These are phyloP conservation scores for Tanozyma kutaoensis DNA, from an alignment of 805 yeast species.

Conservation along the genomic window DNA sequence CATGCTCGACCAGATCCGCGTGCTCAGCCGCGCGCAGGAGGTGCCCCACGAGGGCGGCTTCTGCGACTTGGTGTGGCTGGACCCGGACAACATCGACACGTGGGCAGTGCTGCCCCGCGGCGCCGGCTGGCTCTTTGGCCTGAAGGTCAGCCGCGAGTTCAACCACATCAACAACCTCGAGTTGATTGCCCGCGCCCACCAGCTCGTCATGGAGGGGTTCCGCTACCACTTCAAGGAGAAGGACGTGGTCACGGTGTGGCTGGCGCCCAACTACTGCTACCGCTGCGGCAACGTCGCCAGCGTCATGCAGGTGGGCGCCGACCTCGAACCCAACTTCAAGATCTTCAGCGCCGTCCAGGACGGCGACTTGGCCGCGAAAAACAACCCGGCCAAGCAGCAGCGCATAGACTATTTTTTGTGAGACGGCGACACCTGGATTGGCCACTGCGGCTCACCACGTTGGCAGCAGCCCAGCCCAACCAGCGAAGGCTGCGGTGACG, in stretches of 20 bases:
- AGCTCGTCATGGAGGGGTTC: conserved; percentile 97
- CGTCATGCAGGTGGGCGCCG: conserved; percentile 91
- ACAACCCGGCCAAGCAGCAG: conserved; percentile 25
- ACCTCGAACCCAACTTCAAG: conserved; percentile 76
- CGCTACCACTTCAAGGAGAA: conserved; percentile 92
- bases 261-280: conserved; percentile 94
- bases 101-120: conserved; percentile 99
- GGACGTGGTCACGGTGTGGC: conserved; percentile 96
- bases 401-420: conserved; percentile 32
- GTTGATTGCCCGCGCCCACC: conserved; percentile 93
- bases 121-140: conserved; percentile 97
- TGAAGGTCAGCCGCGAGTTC: conserved; percentile 88
- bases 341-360: conserved; percentile 95
- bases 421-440: neutral
- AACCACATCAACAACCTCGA: conserved; percentile 86
- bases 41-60: conserved; percentile 99
- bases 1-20: conserved; percentile 94
- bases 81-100: conserved; percentile 93
- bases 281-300: conserved; percentile 97
- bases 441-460: too few relatives aligned
- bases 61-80: conserved; percentile 96
- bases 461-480: too few relatives aligned
- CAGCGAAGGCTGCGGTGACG: too few relatives aligned
- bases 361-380: conserved; percentile 35
- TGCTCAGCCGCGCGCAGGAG: conserved; percentile 89